Conservation (phyloP, 371 early-diverging fungal species). For the Rhizopus arrhizus region DNA sequence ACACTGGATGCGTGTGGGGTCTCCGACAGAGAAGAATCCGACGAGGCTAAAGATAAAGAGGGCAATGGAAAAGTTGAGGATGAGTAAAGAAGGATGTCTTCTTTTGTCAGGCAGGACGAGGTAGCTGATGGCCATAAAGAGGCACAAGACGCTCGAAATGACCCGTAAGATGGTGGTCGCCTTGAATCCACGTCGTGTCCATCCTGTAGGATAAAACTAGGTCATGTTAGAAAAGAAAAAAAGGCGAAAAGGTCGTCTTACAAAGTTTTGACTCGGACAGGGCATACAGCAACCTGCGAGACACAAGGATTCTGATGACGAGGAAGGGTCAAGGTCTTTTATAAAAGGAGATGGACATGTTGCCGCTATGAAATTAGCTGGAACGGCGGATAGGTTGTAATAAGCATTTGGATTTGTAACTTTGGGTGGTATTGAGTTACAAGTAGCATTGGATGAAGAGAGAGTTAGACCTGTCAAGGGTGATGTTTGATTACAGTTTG, state of each 20-base stretch:
- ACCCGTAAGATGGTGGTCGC: conserved; percentile 57
- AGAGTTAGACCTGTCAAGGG: conserved; percentile 33
- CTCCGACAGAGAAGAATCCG: conserved; percentile 57
- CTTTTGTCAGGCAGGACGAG: conserved; percentile 63
- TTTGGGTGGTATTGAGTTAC: conserved; percentile 43
- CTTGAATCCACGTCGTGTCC: conserved; percentile 47
- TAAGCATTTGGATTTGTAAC: conserved; percentile 19
- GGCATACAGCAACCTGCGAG: conserved; percentile 47
- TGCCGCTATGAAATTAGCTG: conserved; percentile 32
- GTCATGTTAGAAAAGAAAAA: neutral
- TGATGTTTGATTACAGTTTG: conserved; percentile 46
- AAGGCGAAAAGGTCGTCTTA: conserved; percentile 6
- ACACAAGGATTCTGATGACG: conserved; percentile 25
- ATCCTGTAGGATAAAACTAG: conserved; percentile 54
- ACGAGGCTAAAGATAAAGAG: conserved; percentile 59
- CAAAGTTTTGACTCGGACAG: conserved; percentile 45
- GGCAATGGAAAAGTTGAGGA: conserved; percentile 60
- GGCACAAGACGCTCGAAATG: conserved; percentile 52
- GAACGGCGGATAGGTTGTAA: conserved; percentile 31
- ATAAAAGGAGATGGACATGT: conserved; percentile 48
- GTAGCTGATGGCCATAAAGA: conserved; percentile 61
- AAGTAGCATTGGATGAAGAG: conserved; percentile 39
- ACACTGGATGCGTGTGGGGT: conserved; percentile 61
- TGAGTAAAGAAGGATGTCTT: conserved; percentile 68
- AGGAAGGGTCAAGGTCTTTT: conserved; percentile 22